These are phyloP conservation scores for Bodo saltans DNA, from an alignment of 78 protist species.

Conservation along the genomic window DNA sequence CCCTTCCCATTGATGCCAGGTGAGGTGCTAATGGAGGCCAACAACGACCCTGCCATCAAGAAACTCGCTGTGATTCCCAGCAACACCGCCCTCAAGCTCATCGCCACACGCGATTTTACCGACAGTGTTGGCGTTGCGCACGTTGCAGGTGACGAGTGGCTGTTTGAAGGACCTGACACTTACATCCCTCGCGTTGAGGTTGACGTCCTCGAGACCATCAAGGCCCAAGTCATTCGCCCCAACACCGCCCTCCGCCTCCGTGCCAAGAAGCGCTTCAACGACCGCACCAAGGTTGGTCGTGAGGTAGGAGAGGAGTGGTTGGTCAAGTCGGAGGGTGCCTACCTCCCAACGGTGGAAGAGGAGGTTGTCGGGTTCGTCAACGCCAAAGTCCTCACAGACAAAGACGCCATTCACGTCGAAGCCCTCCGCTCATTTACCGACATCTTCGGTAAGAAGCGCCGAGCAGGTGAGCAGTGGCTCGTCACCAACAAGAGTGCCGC, in stretches of 20 bases:
- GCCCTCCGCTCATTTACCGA: conserved; percentile 71
- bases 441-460: conserved; percentile 48
- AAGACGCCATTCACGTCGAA: conserved; percentile 55
- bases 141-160: conserved; percentile 71
- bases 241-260: conserved; percentile 70
- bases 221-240: conserved; percentile 53
- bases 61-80: conserved; percentile 56
- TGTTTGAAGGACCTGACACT: conserved; percentile 62
- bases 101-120: conserved; percentile 65
- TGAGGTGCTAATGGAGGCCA: conserved; percentile 49
- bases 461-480: conserved; percentile 78
- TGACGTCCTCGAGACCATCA: conserved; percentile 44
- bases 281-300: conserved; percentile 13
- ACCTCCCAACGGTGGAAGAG: conserved; percentile 70
- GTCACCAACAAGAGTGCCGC: conserved; percentile 58
- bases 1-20: conserved; percentile 88
- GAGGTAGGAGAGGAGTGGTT: conserved; percentile 83
- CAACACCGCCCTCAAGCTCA: conserved; percentile 63
- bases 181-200: conserved; percentile 67
- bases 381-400: conserved; percentile 68
- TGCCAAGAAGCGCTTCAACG: conserved; percentile 56
- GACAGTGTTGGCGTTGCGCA: conserved; percentile 47
- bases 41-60: conserved; percentile 14
- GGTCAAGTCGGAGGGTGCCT: conserved; percentile 47
- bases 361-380: conserved; percentile 51